Evolutionary conservation across 768 basidiomycete genomes (phyloP).

Genomic region (Fistulinella prunicolor): DNA sequence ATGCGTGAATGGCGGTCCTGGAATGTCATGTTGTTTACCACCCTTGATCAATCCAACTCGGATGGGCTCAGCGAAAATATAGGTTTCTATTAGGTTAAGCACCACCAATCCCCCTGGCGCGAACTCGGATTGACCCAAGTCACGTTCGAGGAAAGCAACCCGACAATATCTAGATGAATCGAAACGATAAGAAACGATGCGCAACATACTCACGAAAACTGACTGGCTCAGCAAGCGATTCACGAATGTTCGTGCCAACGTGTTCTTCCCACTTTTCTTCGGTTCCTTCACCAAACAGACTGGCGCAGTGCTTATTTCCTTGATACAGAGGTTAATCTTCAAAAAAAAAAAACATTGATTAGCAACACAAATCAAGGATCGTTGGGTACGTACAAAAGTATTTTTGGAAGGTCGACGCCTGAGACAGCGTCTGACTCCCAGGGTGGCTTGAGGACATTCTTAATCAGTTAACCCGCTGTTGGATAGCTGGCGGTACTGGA

Average conservation of each 20-base stretch:
- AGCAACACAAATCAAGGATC: slow-evolving; percentile 5
- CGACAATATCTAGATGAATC: slow-evolving; percentile 56
- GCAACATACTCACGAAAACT: slow-evolving; percentile 3
- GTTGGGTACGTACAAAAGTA: slow-evolving; percentile 41
- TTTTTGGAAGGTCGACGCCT: slow-evolving; percentile 46
- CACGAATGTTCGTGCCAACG: slow-evolving; percentile 69
- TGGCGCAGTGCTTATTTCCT: slow-evolving; percentile 24
- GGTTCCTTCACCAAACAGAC: slow-evolving; percentile 77
- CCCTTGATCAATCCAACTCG: not conserved
- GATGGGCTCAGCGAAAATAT: slow-evolving; percentile 59
- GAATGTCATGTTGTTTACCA: not conserved
- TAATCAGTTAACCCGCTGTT: slow-evolving; percentile 38
- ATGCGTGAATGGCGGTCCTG: slow-evolving; percentile 90
- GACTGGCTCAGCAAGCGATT: slow-evolving; percentile 66
- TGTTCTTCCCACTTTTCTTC: slow-evolving; percentile 89
- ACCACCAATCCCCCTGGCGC: slow-evolving; percentile 83
- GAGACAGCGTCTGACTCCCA: slow-evolving; percentile 23
- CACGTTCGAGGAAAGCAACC: slow-evolving; percentile 93
- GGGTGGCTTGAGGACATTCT: slow-evolving; percentile 57
- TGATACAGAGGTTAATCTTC: slow-evolving; percentile 26
- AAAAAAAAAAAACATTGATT: slow-evolving; percentile 15
- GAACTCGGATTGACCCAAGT: slow-evolving; percentile 93
- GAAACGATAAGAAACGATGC: not conserved
- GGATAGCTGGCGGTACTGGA: slow-evolving; percentile 12
- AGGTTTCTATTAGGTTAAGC: slow-evolving; percentile 64